Evolutionary conservation across 768 basidiomycete genomes (phyloP).

Genomic region (Lanmaoa rubissima): DNA sequence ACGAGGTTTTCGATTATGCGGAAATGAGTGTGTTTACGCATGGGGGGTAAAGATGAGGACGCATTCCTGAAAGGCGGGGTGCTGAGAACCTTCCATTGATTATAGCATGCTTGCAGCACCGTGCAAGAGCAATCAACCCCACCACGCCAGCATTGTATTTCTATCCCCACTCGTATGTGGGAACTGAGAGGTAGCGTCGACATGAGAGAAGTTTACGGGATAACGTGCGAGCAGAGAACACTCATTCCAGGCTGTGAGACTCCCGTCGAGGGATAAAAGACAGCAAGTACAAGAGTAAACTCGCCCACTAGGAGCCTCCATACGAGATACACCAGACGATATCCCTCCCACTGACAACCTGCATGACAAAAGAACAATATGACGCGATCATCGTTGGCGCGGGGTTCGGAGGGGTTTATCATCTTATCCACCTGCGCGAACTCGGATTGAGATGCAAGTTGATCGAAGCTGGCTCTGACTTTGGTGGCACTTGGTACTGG

Average conservation of each 20-base stretch:
- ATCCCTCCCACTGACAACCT: not conserved
- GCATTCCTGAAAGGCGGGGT: not conserved
- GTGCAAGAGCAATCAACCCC: not conserved
- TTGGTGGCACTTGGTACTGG: conserved; percentile 19
- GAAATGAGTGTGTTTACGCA: not conserved
- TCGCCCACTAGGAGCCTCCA: no score
- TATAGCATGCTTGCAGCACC: not conserved
- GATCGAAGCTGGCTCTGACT: conserved; percentile 6
- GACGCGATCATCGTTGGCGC: conserved; percentile 9
- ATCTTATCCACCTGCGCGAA: conserved; percentile 7
- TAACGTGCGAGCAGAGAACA: no score
- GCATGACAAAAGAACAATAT: conserved; percentile 1
- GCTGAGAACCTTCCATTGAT: not conserved
- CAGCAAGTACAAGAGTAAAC: not conserved
- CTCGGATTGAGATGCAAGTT: conserved; percentile 6
- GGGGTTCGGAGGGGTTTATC: conserved; percentile 5
- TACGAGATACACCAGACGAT: not conserved
- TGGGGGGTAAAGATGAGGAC: not conserved
- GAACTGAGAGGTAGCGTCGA: no score
- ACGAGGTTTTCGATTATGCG: not conserved
- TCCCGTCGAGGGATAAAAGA: no score
- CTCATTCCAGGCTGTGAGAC: not conserved
- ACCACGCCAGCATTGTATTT: not conserved
- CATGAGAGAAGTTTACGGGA: not conserved
- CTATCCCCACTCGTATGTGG: not conserved